Base-by-base conservation (phyloP, 331 rosid genomes). In the Acacia concinna region DNA sequence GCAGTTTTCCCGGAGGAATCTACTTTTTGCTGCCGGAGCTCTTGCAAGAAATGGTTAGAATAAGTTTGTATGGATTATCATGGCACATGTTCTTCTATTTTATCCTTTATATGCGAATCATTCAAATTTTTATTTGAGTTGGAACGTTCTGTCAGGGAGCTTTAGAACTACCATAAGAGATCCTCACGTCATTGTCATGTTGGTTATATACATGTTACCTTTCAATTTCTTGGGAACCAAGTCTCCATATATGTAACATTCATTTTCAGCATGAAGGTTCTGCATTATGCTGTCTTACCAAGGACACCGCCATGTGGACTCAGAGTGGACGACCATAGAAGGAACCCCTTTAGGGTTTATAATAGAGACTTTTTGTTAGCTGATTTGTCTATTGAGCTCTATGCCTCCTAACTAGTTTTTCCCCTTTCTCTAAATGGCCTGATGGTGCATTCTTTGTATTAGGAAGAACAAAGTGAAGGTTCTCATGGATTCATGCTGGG, bases 1-100 rank as follows among this genome's bases (percentile, higher is more conserved):
- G 78, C 94, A 95, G 99, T 95, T 95, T 85, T 95, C 98, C 76
- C 91, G 97, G 75, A 95, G 99, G 85, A 95, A 95, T 87, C 99
- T 95, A 75, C 89, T 95, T 67, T 93, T 95, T 78, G 99, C 98
- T 2, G 91, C 96, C n/a, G 99, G 98, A 59, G 91, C 87, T 25
- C 93, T 93, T 31, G 75, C 88, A 40, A 95, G 87, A 82, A 83
- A 52, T 78, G 83, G 59, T 62, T 80, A 62, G 80, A 51, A 32
- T 54, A 60, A 8, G 73, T 37, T 9, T 52, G 31, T 23, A 15
- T 74, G 6, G 28, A 72, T 59, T 38, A 31, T 32, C 41, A 34
- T 30, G 40, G 18, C 14, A 18, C 4, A 9, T 34, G 23, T 73
- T 78, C 51, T 12, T 31, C 27, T 2, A 21, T 63, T 46, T 32